Evolutionary conservation across 345 rosid species (phyloP).

Genomic region (Arabidopsis arenosa): DNA sequence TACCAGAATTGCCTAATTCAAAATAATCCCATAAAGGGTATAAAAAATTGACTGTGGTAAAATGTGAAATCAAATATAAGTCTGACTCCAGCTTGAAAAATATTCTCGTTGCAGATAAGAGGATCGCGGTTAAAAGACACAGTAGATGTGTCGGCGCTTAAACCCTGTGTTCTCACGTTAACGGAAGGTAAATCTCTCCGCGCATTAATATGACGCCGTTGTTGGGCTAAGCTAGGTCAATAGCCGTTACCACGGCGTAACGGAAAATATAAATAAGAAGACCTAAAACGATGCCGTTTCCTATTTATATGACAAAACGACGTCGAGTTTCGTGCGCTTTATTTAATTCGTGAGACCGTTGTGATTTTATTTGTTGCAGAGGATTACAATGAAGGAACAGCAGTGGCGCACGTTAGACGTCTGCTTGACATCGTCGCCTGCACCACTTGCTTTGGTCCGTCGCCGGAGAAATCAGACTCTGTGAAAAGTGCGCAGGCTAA

Average conservation of each 20-base stretch:
- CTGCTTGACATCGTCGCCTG: constrained; percentile 86
- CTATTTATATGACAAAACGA: background rate
- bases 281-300: background rate
- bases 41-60: background rate
- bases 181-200: constrained; percentile 57
- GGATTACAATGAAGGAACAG: constrained; percentile 79
- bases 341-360: constrained; percentile 12
- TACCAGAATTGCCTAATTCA: background rate
- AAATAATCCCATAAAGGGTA: background rate
- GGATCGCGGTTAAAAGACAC: constrained; percentile 72
- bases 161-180: constrained; percentile 76
- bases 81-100: background rate
- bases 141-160: constrained; percentile 83
- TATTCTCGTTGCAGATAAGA: constrained; percentile 55
- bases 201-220: constrained; percentile 33
- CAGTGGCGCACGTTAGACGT: constrained; percentile 91
- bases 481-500: constrained; percentile 56
- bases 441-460: constrained; percentile 80
- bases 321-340: background rate
- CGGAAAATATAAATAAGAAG: background rate
- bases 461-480: constrained; percentile 58
- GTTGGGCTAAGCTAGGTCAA: no score
- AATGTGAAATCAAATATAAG: background rate
- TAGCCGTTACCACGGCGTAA: constrained; percentile 3
- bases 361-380: constrained; percentile 42